Evolutionary conservation across 192 early-diverging fungal genomes (phyloP), one percentile per base, ranked within the genome.

Genomic region (Backusella luteola): DNA sequence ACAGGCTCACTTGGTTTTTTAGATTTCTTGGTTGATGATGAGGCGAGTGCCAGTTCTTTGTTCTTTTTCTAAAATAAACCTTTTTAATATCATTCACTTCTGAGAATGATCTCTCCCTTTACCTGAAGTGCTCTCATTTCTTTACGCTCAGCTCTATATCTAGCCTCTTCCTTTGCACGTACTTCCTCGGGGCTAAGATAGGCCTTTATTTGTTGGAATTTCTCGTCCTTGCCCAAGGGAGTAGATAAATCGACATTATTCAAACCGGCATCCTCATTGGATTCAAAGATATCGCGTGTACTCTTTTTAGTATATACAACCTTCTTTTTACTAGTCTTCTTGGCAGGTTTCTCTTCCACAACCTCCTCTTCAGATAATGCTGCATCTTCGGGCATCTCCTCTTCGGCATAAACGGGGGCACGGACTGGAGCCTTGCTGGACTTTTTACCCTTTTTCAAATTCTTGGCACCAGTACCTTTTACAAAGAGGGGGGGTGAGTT

Each of bases 381-480:
- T 6, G 87, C 89, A 76, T 88, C 85, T 66, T 90, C 89, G 0
- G 89, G 89, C 83, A 88, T 88, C 34, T 90, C 89, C 67, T 88
- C 89, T 66, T 86, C 82, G 15, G 89, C 87, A 73, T 87, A 88
- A 32, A 86, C 82, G 6, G 86, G 68, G 0, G 85, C 79, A 17
- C 84, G 81, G 11, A 80, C 71, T 46, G 77, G 69, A 1, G 76
- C 73, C 0, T 74, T 72, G 4, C 72, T 77, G 53, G 71, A 78
- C 14, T 81, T 77, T 32, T 85, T 86, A n/a, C 80, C 74, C 52
- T 76, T 71, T 66, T 39, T 72, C 34, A 53, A 26, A n/a, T 67
- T 68, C 15, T 73, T 76, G 14, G 49, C 74, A 35, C 26, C 52
- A 23, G 11, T 21, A 49, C n/a, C 14, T 29, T 32, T 32, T 32